Evolutionary conservation across 257 asterid species (phyloP).

Genomic region (Eustoma russellianum): DNA sequence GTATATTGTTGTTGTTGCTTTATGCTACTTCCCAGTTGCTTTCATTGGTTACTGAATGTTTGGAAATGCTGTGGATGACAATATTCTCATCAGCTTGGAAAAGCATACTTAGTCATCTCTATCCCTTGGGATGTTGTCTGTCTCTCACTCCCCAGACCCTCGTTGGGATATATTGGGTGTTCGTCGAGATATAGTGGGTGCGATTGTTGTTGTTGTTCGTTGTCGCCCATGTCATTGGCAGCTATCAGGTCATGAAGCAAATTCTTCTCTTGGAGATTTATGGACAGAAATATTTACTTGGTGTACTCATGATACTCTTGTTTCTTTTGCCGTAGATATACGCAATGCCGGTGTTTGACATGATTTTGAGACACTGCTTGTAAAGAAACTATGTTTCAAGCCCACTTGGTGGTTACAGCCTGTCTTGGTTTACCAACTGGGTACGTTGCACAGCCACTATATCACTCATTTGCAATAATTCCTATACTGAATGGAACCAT

Average conservation of each 20-base stretch:
- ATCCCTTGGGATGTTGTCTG: no score
- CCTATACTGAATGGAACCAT: no score
- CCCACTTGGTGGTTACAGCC: conserved; percentile 55
- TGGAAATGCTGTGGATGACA: conserved; percentile 52
- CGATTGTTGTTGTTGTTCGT: no score
- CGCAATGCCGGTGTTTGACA: conserved; percentile 94
- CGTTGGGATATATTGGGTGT: no score
- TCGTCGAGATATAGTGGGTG: no score
- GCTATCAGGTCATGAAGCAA: conserved; percentile 63
- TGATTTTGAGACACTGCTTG: conserved; percentile 74
- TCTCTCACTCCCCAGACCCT: no score
- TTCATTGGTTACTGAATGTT: conserved; percentile 63
- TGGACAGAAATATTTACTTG: no score
- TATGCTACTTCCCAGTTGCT: conserved; percentile 92
- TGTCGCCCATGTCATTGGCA: conserved; percentile 83
- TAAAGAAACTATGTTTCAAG: conserved; percentile 53
- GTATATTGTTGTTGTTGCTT: conserved; percentile 69
- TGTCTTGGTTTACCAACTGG: conserved; percentile 40
- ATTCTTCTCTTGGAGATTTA: not conserved
- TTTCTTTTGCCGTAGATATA: conserved; percentile 39
- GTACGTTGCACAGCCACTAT: conserved; percentile 12
- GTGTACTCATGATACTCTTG: no score
- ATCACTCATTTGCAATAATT: no score
- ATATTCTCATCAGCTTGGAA: conserved; percentile 44
- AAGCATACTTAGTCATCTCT: conserved; percentile 62